Base-by-base conservation (phyloP, 2,329 filamentous ascomycete genomes). In the Dactylella cylindrospora region DNA sequence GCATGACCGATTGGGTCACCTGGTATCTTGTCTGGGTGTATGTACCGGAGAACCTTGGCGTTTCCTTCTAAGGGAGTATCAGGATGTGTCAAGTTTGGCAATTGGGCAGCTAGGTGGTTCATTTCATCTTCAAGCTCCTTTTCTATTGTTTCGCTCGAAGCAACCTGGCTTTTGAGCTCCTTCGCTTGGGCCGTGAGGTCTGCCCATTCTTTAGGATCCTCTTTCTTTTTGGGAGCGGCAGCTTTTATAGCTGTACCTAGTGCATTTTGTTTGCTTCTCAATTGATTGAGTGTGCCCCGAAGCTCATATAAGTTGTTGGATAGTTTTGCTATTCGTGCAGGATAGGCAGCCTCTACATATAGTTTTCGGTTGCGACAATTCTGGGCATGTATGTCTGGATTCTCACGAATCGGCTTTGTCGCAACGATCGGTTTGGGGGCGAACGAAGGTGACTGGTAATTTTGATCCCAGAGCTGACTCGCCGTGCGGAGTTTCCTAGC, bases 301-400 rank as follows among this genome's bases (percentile, higher is more conserved):
- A 83, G 74, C n/a, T 72, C 72, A 68, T 81, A 78, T 78, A 80
- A 83, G 72, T 79, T 71, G n/a, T 75, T 73, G 67, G 81, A 79
- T 6, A 85, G 74, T 6, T 72, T 71, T 47, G 76, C 74, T 67
- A 86, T 86, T 49, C 75, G 78, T 6, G 74, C 71, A 0, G 84
- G 81, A 67, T 83, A 77, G 10, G 73, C 69, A 29, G 79, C 75
- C 66, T 81, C 79, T 20, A 72, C 67, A 57, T 71, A 78, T 75
- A 96, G 96, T 72, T 96, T 96, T 67, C 93, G 84, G 67, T 90
- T 84, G 60, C 85, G 72, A 74, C 88, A 95, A 70, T 94, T 97
- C 67, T 85, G 78, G 68, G 86, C 80, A 76, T 96, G 87, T 12
- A 94, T 79, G 10, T 84, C 81, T 12, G 86, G 82, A 73, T 94